Percentiles rank a stretch among this genome's conserved stretches.
phyloP scores from a whole-genome alignment of 176 grass and related monocot species.

The Lolium multiflorum region DNA sequence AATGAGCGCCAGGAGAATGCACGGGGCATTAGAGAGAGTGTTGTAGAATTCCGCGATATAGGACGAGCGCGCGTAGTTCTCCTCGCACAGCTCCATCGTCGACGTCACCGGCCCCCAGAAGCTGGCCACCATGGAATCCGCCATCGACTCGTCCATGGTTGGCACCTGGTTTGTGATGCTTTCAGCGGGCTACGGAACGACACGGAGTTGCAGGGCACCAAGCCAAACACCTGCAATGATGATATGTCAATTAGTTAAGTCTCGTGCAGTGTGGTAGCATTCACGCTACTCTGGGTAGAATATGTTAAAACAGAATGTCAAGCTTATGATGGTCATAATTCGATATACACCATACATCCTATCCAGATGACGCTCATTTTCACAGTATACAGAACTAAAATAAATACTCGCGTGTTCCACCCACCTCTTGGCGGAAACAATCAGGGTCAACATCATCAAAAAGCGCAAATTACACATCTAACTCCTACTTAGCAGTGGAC shows the following conservation, averaged over 20 bases:
- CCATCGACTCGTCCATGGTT: conserved; percentile 77
- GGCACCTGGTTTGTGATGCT: conserved; percentile 8
- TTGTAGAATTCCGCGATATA: conserved; percentile 94
- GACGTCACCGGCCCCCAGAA: conserved; percentile 93
- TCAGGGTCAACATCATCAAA: conserved; percentile 2
- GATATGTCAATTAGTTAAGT: not conserved
- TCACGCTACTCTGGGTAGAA: not conserved
- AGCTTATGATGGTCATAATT: not conserved
- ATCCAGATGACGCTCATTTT: not conserved
- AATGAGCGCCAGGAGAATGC: conserved; percentile 71
- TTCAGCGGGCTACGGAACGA: conserved; percentile 21
- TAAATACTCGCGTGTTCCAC: not conserved
- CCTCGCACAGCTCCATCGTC: conserved; percentile 75
- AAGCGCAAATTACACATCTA: conserved; percentile 14
- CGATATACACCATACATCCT: not conserved
- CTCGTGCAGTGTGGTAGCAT: not conserved
- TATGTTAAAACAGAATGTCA: not conserved
- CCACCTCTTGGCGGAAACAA: not conserved
- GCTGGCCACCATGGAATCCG: conserved; percentile 70
- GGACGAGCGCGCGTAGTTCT: conserved; percentile 68
- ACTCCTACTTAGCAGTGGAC: not conserved
- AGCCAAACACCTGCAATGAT: conserved; percentile 42
- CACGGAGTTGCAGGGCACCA: not conserved
- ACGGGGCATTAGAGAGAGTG: conserved; percentile 75
- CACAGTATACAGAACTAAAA: too few relatives aligned